Base-by-base conservation (phyloP, 345 rosid species). In the Populus ilicifolia region DNA sequence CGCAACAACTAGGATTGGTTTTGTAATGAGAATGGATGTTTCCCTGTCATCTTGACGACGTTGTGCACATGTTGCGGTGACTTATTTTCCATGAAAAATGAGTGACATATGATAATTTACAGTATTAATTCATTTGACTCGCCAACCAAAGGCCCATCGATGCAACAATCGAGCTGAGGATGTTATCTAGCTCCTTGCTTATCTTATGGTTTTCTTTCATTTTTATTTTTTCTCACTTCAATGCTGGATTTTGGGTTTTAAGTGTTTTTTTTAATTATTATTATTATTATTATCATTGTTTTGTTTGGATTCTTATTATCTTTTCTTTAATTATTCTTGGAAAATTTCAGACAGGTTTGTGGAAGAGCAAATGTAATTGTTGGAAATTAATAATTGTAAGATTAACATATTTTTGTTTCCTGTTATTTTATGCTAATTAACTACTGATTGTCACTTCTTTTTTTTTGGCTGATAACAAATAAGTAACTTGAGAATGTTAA, bases 161-260 rank as follows among this genome's bases (percentile, higher is more conserved):
- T 92, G 98, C 91, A 93, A 93, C 80, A 98, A 93, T 86, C 94
- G 98, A 23, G 94, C 87, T 33, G 98, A 96, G 84, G 99, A 96
- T 72, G 94, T 92, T 64, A 84, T 93, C 36, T 97, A 93, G 84
- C 97, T 93, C 84, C 43, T 66, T 59, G 20, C 5, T 33, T 4
- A 33, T 36, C 39, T 23, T 14, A 66, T 67, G 20, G 29, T 5
- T 44, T 67, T 30, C 10, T 38, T 75, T 64, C 0, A 4, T 33
- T 33, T 11, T 36, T 23, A 52, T 3, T 65, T 54, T 71, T 61
- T n/a, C 43, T 44, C 1, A 18, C 25, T 25, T 13, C 14, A 21
- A 48, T 27, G 23, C 9, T 33, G 20, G 35, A 5, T 2, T 52
- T 11, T 4, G 30, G 59, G 6, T 52, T 20, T 18, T 33, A 7